phyloP scores from a whole-genome alignment of 2,329 filamentous ascomycete species.

The Claviceps purpurea region DNA sequence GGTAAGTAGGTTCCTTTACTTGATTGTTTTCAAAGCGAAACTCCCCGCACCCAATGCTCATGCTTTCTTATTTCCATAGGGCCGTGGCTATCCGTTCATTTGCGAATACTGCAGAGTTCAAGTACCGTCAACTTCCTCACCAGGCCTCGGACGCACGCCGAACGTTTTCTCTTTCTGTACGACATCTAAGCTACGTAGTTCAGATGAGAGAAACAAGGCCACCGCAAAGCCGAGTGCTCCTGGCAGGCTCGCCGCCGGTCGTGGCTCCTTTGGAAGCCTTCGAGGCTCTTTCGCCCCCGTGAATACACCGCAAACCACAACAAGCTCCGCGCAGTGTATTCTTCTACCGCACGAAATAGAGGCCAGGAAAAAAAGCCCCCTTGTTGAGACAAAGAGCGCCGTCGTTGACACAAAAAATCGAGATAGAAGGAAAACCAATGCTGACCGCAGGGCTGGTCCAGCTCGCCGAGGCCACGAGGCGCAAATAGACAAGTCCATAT shows the following conservation, averaged over 20 bases:
- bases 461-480: constrained; percentile 2
- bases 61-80: constrained; percentile 12
- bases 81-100: constrained; percentile 25
- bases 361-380: constrained; percentile 10
- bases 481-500: constrained; percentile 13
- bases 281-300: constrained; percentile 10
- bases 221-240: constrained; percentile 13
- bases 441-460: neutral
- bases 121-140: constrained; percentile 11
- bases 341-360: constrained; percentile 26
- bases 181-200: constrained; percentile 7
- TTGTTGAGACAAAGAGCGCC: neutral
- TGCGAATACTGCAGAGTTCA: constrained; percentile 26
- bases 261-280: constrained; percentile 9
- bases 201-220: constrained; percentile 8
- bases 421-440: neutral
- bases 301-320: neutral
- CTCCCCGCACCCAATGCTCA: neutral
- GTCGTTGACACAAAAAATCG: neutral
- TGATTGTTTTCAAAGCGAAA: neutral
- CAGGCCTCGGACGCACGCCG: constrained; percentile 1
- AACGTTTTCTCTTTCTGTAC: neutral
- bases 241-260: constrained; percentile 11
- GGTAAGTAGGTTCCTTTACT: constrained; percentile 13
- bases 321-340: constrained; percentile 6